phyloP scores from a whole-genome alignment of 768 basidiomycete species.

The Auriscalpium microsporum region DNA sequence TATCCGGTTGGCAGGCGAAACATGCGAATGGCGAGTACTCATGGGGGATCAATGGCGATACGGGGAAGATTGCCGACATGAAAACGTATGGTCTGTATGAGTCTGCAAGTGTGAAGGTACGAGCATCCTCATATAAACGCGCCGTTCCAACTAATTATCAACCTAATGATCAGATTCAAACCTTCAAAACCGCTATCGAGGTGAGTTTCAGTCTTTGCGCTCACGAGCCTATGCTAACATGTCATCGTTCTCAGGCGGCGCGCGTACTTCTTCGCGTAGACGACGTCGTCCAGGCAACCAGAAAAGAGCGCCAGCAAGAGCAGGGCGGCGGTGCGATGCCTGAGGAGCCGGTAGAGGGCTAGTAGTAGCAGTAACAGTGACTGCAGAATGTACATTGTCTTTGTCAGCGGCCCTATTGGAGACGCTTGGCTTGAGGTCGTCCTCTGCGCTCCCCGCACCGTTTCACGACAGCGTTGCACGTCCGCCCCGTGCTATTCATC shows the following conservation, averaged over 20 bases:
- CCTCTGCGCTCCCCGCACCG: too few species aligned
- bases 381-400: too few species aligned
- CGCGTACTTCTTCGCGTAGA: conserved; percentile 89
- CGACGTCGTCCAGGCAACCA: conserved; percentile 85
- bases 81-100: conserved; percentile 90
- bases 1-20: conserved; percentile 56
- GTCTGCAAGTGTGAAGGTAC: conserved; percentile 89
- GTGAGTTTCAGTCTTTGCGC: conserved; percentile 25
- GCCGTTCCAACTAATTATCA: neutral
- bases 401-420: too few species aligned
- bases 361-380: too few species aligned
- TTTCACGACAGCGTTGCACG: too few species aligned
- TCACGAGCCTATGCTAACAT: neutral
- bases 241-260: conserved; percentile 46
- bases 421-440: too few species aligned
- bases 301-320: conserved; percentile 60
- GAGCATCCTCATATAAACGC: neutral
- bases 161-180: conserved; percentile 62
- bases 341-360: conserved; percentile 46
- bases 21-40: conserved; percentile 86
- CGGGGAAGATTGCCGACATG: conserved; percentile 95
- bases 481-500: too few species aligned
- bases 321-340: conserved; percentile 34
- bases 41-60: conserved; percentile 95
- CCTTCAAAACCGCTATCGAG: conserved; percentile 94